Conservation (phyloP, 192 early-diverging fungal genomes). For the Podila horticola region DNA sequence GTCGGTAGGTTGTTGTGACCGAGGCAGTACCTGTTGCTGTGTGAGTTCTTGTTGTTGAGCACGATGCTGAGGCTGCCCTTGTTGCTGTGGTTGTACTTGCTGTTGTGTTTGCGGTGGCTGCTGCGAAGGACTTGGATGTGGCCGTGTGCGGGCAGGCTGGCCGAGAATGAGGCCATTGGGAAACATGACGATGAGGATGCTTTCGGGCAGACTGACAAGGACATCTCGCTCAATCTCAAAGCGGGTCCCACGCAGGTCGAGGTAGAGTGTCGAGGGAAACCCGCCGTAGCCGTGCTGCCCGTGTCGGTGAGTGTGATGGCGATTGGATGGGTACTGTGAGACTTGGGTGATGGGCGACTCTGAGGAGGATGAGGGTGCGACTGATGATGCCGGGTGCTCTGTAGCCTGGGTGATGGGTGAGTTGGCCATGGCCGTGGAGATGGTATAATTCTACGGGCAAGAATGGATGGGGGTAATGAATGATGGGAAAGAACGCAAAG, state of each 20-base stretch:
- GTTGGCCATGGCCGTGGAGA: conserved; percentile 12
- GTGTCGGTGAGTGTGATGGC: conserved; percentile 7
- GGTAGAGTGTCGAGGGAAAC: conserved; percentile 62
- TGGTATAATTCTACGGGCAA: neutral
- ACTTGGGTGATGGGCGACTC: conserved; percentile 29
- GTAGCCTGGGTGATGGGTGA: conserved; percentile 57
- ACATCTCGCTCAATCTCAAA: conserved; percentile 67
- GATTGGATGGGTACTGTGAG: conserved; percentile 6
- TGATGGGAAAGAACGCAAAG: too few relatives aligned
- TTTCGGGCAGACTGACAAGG: conserved; percentile 66
- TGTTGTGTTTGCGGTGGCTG: neutral
- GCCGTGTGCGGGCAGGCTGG: conserved; percentile 1
- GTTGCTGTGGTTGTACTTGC: neutral
- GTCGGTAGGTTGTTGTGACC: neutral
- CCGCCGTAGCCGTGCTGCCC: conserved; percentile 10
- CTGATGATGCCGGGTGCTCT: conserved; percentile 18
- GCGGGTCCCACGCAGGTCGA: conserved; percentile 63
- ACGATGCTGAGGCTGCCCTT: neutral
- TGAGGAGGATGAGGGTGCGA: conserved; percentile 6
- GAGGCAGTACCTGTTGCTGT: neutral
- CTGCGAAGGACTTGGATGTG: neutral
- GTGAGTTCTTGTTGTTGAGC: neutral
- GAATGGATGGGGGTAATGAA: too few relatives aligned
- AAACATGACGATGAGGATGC: conserved; percentile 70
- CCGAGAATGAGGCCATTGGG: conserved; percentile 64